Evolutionary conservation across 495 filamentous ascomycete species (phyloP).

Genomic region (Massariosphaeria phaeospora): DNA sequence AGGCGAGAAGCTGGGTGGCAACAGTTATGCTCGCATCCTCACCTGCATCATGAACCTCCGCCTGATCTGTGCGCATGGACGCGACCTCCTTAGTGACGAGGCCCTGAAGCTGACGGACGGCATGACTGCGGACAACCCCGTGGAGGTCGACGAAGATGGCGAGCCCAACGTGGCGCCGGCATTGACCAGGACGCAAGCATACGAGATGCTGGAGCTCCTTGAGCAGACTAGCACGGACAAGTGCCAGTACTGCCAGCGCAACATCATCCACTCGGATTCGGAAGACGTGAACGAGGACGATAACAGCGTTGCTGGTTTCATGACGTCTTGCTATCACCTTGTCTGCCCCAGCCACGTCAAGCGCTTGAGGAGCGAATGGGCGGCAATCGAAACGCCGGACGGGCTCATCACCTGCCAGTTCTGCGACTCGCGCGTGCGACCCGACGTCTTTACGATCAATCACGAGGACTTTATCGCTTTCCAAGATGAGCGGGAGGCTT

Average conservation of each 20-base stretch:
- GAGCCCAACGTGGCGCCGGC: conserved; percentile 50
- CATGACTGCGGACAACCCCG: conserved; percentile 71
- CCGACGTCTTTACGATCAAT: conserved; percentile 61
- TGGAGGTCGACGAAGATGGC: conserved; percentile 75
- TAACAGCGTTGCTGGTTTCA: conserved; percentile 63
- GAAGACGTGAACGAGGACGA: conserved; percentile 19
- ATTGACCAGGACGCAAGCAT: conserved; percentile 61
- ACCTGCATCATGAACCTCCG: conserved; percentile 87
- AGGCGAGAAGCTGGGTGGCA: conserved; percentile 64
- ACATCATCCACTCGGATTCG: conserved; percentile 43
- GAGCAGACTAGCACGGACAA: conserved; percentile 65
- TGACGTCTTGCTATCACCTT: conserved; percentile 79
- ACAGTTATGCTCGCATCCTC: conserved; percentile 80
- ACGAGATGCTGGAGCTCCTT: conserved; percentile 77
- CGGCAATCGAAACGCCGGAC: conserved; percentile 35
- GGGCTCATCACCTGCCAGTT: conserved; percentile 54
- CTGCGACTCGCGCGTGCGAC: conserved; percentile 58
- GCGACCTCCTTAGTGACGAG: conserved; percentile 75
- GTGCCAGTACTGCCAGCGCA: conserved; percentile 63
- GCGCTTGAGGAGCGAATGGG: conserved; percentile 38
- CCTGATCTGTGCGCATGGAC: conserved; percentile 84
- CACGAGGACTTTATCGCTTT: conserved; percentile 57
- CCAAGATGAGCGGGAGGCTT: conserved; percentile 48
- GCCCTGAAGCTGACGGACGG: conserved; percentile 76
- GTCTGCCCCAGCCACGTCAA: conserved; percentile 70